phyloP scores from a whole-genome alignment of 2,329 filamentous ascomycete genomes.

The Xenoacremonium recifei region DNA sequence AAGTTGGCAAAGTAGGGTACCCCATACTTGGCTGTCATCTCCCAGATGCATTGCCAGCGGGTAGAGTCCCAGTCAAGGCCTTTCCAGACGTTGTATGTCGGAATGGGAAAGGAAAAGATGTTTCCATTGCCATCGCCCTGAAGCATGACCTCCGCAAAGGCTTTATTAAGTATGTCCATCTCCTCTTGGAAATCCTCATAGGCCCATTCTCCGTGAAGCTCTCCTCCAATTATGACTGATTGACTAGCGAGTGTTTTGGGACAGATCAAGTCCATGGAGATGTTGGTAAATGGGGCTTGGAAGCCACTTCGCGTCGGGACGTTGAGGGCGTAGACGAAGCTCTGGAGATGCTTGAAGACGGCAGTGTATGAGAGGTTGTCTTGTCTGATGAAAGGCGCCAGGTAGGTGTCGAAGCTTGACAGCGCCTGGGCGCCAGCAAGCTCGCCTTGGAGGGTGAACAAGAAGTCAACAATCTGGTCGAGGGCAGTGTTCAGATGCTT shows the following conservation, averaged over 20 bases:
- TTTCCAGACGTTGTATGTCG: too few species aligned
- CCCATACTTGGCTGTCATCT: too few species aligned
- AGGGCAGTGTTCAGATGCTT: slow-evolving; percentile 24
- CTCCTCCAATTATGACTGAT: too few species aligned
- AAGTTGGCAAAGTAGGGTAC: too few species aligned
- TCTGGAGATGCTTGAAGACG: slow-evolving; percentile 22
- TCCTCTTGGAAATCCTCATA: too few species aligned
- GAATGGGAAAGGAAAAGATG: too few species aligned
- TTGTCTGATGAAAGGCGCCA: slow-evolving; percentile 19
- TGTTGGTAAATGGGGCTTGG: slow-evolving; percentile 22
- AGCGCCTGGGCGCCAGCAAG: slow-evolving; percentile 19
- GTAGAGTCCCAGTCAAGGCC: too few species aligned
- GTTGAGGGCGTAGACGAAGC: slow-evolving; percentile 25
- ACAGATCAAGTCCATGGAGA: slow-evolving; percentile 20
- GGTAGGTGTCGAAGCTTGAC: slow-evolving; percentile 23
- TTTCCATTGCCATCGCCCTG: too few species aligned
- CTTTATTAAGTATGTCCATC: too few species aligned
- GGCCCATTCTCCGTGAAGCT: too few species aligned
- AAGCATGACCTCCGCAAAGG: too few species aligned
- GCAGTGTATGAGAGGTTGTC: slow-evolving; percentile 17
- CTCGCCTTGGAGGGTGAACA: slow-evolving; percentile 22
- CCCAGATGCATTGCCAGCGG: too few species aligned
- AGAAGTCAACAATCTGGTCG: slow-evolving; percentile 24
- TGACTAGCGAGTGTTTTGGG: slow-evolving; percentile 15
- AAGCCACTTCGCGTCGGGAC: slow-evolving; percentile 24